Percentiles rank a stretch among this genome's conserved stretches.
phyloP scores from a whole-genome alignment of 129 eudicot genomes.

The Flaveria brownii region DNA sequence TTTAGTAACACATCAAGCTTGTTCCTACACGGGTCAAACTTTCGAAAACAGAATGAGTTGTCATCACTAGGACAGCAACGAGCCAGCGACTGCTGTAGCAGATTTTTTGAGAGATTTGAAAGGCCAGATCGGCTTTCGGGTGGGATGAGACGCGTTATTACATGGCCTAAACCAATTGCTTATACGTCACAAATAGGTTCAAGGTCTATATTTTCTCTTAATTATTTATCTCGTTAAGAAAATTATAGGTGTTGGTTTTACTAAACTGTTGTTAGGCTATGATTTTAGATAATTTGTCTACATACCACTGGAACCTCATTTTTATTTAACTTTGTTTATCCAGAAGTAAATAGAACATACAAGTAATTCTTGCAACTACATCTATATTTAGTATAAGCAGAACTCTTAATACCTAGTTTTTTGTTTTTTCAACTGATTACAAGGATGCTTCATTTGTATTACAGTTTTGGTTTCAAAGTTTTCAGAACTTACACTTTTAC shows the following conservation, averaged over 20 bases:
- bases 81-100: conserved; percentile 30
- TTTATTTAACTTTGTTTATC: neutral
- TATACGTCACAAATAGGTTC: conserved; percentile 23
- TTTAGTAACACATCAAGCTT: conserved; percentile 19
- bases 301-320: neutral
- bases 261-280: conserved; percentile 19
- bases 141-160: conserved; percentile 38
- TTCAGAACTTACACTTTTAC: neutral
- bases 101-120: conserved; percentile 33
- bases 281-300: conserved; percentile 7
- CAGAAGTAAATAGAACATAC: conserved; percentile 8
- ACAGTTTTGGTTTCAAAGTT: neutral
- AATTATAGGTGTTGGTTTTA: neutral
- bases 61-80: conserved; percentile 31
- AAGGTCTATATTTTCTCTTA: conserved; percentile 37
- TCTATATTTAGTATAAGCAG: neutral
- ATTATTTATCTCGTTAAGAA: conserved; percentile 27
- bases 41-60: conserved; percentile 28
- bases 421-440: too few relatives aligned
- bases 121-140: conserved; percentile 36
- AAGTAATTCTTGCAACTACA: conserved; percentile 3
- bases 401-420: too few relatives aligned
- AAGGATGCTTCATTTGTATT: neutral
- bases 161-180: conserved; percentile 41
- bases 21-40: conserved; percentile 32